A percentile compares a stretch with the other conserved stretches of the same genome.
Conservation (phyloP, 768 basidiomycete species). For the Tylopilus vinaceipallidus region DNA sequence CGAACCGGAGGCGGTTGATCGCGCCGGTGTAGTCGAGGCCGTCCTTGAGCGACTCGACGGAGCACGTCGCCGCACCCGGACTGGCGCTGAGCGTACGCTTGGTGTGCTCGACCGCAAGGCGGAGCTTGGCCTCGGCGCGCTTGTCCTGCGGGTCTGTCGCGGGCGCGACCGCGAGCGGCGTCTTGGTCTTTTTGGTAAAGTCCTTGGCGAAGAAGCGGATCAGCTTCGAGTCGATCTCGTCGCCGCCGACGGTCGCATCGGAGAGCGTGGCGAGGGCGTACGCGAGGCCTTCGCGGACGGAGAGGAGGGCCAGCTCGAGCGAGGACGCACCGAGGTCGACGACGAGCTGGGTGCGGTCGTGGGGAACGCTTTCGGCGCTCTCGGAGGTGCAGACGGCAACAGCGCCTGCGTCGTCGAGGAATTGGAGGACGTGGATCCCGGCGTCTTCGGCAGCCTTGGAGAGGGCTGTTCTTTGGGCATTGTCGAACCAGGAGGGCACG, state of each 20-base stretch:
- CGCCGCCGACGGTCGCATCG: conserved; percentile 52
- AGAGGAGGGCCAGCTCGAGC: conserved; percentile 65
- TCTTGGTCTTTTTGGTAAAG: conserved; percentile 95
- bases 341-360: conserved; percentile 75
- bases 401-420: conserved; percentile 86
- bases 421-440: conserved; percentile 79
- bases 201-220: conserved; percentile 93
- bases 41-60: conserved; percentile 92
- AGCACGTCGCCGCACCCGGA: conserved; percentile 83
- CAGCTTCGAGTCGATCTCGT: conserved; percentile 76
- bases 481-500: conserved; percentile 73
- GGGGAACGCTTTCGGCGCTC: conserved; percentile 36
- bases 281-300: conserved; percentile 72
- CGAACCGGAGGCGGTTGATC: conserved; percentile 55
- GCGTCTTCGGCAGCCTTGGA: conserved; percentile 73
- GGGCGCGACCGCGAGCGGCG: conserved; percentile 62
- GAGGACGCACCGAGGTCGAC: conserved; percentile 81
- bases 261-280: conserved; percentile 56
- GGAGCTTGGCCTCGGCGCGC: conserved; percentile 91
- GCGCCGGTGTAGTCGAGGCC: conserved; percentile 85
- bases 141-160: conserved; percentile 58
- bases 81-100: conserved; percentile 91
- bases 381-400: conserved; percentile 55
- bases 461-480: conserved; percentile 66
- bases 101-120: conserved; percentile 90